phyloP scores from a whole-genome alignment of 202 grass and related monocot species.

The Dendrocalamus latiflorus region DNA sequence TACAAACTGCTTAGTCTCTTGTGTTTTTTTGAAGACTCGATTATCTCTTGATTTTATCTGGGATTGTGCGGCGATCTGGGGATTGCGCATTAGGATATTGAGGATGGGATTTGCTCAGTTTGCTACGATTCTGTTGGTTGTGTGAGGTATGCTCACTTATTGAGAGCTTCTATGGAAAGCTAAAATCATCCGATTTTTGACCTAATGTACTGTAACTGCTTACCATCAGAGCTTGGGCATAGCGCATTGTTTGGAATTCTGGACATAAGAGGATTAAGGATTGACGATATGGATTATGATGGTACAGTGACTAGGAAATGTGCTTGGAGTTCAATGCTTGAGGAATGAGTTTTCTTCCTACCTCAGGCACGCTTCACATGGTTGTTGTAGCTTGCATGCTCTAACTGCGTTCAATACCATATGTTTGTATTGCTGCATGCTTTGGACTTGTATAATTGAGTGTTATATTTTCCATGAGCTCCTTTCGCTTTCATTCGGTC shows the following conservation, averaged over 20 bases:
- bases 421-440: conserved; percentile 29
- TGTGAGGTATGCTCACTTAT: too few species aligned
- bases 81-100: conserved; percentile 89
- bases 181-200: conserved; percentile 44
- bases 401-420: conserved; percentile 12
- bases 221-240: conserved; percentile 55
- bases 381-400: conserved; percentile 23
- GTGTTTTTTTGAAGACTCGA: conserved; percentile 52
- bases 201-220: conserved; percentile 65
- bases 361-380: conserved; percentile 23
- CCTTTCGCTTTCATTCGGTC: conserved; percentile 37
- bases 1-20: conserved; percentile 40
- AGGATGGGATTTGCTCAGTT: conserved; percentile 58
- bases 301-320: conserved; percentile 45
- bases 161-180: too few species aligned
- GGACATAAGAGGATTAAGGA: conserved; percentile 73
- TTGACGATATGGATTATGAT: conserved; percentile 52
- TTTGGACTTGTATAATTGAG: conserved; percentile 25
- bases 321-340: conserved; percentile 43
- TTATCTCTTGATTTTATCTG: conserved; percentile 68
- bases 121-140: too few species aligned
- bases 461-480: conserved; percentile 40
- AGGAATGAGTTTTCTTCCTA: conserved; percentile 47
- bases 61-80: conserved; percentile 67
- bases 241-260: conserved; percentile 62